Conservation (phyloP, 2,329 filamentous ascomycete genomes). For the Neonectria sp. region DNA sequence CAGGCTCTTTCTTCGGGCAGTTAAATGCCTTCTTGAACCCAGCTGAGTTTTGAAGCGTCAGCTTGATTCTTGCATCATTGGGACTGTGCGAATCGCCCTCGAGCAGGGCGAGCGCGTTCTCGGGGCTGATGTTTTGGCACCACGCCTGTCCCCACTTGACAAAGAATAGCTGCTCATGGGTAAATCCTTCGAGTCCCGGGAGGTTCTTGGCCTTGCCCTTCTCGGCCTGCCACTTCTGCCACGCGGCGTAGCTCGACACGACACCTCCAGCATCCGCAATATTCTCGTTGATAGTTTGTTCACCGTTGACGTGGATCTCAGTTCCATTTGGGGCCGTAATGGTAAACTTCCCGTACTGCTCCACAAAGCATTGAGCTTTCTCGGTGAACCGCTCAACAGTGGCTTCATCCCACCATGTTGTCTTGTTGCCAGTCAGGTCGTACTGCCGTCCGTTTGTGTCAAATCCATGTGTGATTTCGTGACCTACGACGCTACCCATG, state of each 20-base stretch:
- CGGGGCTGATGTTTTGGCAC: slow-evolving; percentile 76
- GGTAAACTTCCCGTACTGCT: slow-evolving; percentile 76
- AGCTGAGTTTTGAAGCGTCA: slow-evolving; percentile 76
- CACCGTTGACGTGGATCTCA: slow-evolving; percentile 73
- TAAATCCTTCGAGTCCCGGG: slow-evolving; percentile 74
- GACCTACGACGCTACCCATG: slow-evolving; percentile 77
- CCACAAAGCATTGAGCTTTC: slow-evolving; percentile 75
- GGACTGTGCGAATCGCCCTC: slow-evolving; percentile 78
- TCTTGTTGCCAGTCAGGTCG: slow-evolving; percentile 75
- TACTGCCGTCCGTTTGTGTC: slow-evolving; percentile 77
- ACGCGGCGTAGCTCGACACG: slow-evolving; percentile 74
- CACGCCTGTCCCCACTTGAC: slow-evolving; percentile 75
- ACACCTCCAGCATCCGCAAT: slow-evolving; percentile 80
- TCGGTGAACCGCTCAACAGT: slow-evolving; percentile 72
- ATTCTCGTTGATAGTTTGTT: slow-evolving; percentile 77
- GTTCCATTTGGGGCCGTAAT: slow-evolving; percentile 70
- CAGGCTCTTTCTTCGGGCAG: slow-evolving; percentile 75
- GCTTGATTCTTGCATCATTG: slow-evolving; percentile 71
- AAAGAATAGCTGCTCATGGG: slow-evolving; percentile 80
- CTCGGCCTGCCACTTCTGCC: slow-evolving; percentile 70
- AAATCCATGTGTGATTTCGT: slow-evolving; percentile 80
- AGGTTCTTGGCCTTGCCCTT: slow-evolving; percentile 66
- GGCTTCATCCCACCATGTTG: slow-evolving; percentile 76
- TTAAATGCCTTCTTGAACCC: slow-evolving; percentile 78
- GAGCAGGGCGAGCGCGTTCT: slow-evolving; percentile 69